Percentiles rank a stretch among this genome's conserved stretches.
Conservation (phyloP, 192 early-diverging fungal genomes). For the Diversispora eburnea region DNA sequence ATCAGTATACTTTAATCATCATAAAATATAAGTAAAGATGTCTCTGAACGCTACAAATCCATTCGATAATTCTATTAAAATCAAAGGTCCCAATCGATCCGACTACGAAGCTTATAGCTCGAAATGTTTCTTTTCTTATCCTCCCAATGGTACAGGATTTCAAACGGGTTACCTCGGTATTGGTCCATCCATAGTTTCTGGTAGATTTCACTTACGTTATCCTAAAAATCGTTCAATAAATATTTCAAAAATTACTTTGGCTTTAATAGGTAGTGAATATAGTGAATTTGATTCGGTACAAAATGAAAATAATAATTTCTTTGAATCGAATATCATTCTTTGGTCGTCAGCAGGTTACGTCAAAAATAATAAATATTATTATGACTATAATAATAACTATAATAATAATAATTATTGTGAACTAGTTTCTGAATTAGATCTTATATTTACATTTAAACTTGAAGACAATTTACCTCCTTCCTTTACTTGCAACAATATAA, state of each 20-base stretch:
- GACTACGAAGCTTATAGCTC: neutral
- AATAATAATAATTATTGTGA: no score
- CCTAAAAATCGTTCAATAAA: neutral
- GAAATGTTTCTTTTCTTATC: slow-evolving; percentile 1
- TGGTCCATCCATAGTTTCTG: neutral
- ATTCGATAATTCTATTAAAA: no score
- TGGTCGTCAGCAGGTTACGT: neutral
- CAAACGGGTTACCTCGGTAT: neutral
- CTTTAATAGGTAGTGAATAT: neutral
- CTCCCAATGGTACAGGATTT: neutral
- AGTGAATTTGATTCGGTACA: no score
- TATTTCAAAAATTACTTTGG: neutral
- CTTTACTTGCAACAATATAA: neutral
- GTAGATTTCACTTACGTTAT: neutral
- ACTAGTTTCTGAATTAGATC: neutral
- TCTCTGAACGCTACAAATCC: no score
- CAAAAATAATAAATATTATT: no score
- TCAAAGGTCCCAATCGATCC: no score
- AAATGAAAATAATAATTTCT: no score
- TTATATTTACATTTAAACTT: neutral
- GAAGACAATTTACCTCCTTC: slow-evolving; percentile 2
- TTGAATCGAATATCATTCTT: neutral
- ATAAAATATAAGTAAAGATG: no score
- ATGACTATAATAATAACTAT: no score
- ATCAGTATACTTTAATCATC: no score